These are phyloP conservation scores for Scleroderma bovista DNA, from an alignment of 768 basidiomycete genomes.

Conservation along the genomic window DNA sequence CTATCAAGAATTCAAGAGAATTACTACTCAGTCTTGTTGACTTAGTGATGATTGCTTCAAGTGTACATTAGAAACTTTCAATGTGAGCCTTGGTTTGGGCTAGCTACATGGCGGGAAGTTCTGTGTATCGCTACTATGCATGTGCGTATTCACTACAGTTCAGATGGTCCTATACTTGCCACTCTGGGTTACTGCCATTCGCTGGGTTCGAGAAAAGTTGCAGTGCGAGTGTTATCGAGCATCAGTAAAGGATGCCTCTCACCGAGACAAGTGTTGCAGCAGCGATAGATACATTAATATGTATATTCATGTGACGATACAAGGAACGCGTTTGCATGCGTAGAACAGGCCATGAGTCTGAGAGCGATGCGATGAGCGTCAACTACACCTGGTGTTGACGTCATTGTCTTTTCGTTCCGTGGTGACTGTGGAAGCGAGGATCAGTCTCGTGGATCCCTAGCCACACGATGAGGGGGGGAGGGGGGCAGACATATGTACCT, in stretches of 20 bases:
- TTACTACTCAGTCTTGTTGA: not conserved
- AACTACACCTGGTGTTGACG: not conserved
- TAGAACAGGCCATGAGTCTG: not conserved
- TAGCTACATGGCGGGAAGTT: not conserved
- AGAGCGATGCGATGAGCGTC: not conserved
- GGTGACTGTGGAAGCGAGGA: conserved; percentile 33
- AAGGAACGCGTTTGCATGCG: not conserved
- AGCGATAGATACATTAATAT: conserved; percentile 1
- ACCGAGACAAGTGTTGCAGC: not conserved
- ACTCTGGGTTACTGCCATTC: no score
- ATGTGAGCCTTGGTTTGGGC: not conserved
- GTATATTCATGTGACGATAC: conserved; percentile 1
- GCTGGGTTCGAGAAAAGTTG: not conserved
- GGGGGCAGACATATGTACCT: no score
- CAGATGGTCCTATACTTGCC: not conserved
- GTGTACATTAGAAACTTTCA: conserved; percentile 10
- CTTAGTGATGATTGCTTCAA: not conserved
- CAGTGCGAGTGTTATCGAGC: no score
- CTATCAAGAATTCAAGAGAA: not conserved
- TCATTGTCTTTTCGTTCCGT: conserved; percentile 48
- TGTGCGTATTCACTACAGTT: conserved; percentile 12
- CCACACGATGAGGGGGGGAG: conserved; percentile 6
- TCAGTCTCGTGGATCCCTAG: not conserved
- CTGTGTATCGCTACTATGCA: conserved; percentile 27
- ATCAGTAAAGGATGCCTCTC: not conserved